Evolutionary conservation across 73 alveolate species (phyloP).

Genomic region (Paramecium tetraurelia): DNA sequence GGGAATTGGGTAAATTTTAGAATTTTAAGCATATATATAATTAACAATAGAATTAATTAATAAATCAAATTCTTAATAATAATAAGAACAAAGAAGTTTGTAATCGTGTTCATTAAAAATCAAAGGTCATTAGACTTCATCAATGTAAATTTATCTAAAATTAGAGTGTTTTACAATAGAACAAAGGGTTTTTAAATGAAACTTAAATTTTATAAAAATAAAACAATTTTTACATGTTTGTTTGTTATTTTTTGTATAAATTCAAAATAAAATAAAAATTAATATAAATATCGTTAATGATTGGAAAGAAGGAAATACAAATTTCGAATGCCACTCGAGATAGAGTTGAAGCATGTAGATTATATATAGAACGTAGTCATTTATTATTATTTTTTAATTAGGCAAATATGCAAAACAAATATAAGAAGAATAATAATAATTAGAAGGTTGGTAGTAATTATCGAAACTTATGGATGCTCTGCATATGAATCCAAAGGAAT

Average conservation of each 20-base stretch:
- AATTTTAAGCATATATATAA: too few relatives aligned
- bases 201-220: not conserved
- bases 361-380: slow-evolving; percentile 36
- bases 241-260: not conserved
- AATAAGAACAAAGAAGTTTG: too few relatives aligned
- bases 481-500: slow-evolving; percentile 60
- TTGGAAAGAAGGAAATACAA: not conserved
- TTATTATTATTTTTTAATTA: not conserved
- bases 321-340: slow-evolving; percentile 30
- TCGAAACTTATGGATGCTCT: slow-evolving; percentile 51
- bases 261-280: not conserved
- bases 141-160: too few relatives aligned
- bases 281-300: slow-evolving; percentile 27
- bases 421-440: slow-evolving; percentile 32
- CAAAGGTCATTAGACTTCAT: too few relatives aligned
- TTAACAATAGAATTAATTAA: too few relatives aligned
- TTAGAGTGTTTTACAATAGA: too few relatives aligned
- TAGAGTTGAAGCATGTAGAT: slow-evolving; percentile 59
- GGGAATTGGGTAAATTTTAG: too few relatives aligned
- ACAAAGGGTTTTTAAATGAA: not conserved
- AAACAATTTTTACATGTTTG: not conserved
- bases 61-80: too few relatives aligned
- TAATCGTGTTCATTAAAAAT: too few relatives aligned
- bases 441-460: slow-evolving; percentile 63
- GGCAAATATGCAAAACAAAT: slow-evolving; percentile 48